Conservation (phyloP, 345 rosid genomes). For the Cardamine occulta region DNA sequence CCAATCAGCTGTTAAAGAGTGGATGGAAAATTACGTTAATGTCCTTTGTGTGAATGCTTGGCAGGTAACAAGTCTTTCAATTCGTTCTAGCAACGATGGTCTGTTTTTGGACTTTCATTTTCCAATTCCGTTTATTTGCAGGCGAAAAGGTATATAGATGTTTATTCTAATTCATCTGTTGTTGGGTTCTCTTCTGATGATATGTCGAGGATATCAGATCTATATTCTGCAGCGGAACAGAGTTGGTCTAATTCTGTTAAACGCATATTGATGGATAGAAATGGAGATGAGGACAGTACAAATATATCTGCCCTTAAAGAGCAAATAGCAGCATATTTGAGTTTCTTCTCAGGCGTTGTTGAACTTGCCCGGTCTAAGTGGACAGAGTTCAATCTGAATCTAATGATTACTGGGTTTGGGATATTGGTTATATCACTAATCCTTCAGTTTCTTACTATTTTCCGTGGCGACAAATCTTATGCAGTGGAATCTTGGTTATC, state of each 20-base stretch:
- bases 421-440: constrained; percentile 64
- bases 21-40: constrained; percentile 67
- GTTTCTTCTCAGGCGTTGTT: constrained; percentile 69
- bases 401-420: constrained; percentile 81
- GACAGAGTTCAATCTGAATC: constrained; percentile 84
- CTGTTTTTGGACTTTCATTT: constrained; percentile 14
- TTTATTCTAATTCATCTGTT: constrained; percentile 84
- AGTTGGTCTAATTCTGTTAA: constrained; percentile 50
- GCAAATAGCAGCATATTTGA: constrained; percentile 61
- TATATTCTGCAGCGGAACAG: constrained; percentile 69
- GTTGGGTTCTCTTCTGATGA: constrained; percentile 96
- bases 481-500: constrained; percentile 51
- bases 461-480: constrained; percentile 42
- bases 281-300: constrained; percentile 45
- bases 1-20: constrained; percentile 49
- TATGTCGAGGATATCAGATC: constrained; percentile 55
- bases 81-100: not conserved
- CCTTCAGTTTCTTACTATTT: constrained; percentile 52
- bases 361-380: constrained; percentile 93
- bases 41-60: constrained; percentile 84
- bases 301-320: constrained; percentile 46
- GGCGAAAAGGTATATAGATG: constrained; percentile 93
- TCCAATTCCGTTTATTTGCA: constrained; percentile 39
- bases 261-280: constrained; percentile 39
- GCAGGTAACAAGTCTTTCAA: constrained; percentile 67